Evolutionary conservation across 2,329 filamentous ascomycete genomes (phyloP), one percentile per base, ranked within the genome.

Genomic region (Hirsutella rhossiliensis): DNA sequence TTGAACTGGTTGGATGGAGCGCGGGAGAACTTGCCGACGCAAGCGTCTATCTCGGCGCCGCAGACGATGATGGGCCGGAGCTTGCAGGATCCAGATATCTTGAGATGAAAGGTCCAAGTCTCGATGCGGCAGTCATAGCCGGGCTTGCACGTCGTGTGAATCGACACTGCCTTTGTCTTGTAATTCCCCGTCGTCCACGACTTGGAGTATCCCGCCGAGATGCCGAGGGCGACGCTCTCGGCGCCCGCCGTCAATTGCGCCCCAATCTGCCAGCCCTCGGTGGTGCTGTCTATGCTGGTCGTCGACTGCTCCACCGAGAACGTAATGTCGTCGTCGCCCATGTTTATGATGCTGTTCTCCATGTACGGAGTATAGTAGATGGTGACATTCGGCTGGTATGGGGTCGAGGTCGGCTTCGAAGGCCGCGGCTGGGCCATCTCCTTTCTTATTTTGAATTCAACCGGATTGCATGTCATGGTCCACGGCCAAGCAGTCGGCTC

Each of bases 101-200:
- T 39, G 15, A 40, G 18, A 28, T 43, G 37, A 37, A 40, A 43
- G 17, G 42, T 43, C 42, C 42, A 43, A 5, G 42, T 43, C 42
- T 43, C 42, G 30, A 43, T 40, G 4, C 42, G 42, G 30, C 42
- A 43, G 37, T 43, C 42, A 5, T 40, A 30, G 9, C 42, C 37
- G 15, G 42, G 11, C 37, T 37, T 37, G 23, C 42, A 43, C 3
- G 18, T 34, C 17, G 42, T 29, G 6, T 39, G 23, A 5, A 37
- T 28, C 18, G 42, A 40, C 20, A 43, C 29, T n/a, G 29, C 37
- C 19, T 40, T 43, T 12, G 42, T 34, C 18, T 27, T 2, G 4
- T 17, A 23, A 9, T n/a, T 43, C 1, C 42, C 37, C 7, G 18
- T 20, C 5, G 34, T 34, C 18, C 11, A 28, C 1, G 18, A 17